Conservation (phyloP, 2,329 filamentous ascomycete species). For the Paraphoma sp. region DNA sequence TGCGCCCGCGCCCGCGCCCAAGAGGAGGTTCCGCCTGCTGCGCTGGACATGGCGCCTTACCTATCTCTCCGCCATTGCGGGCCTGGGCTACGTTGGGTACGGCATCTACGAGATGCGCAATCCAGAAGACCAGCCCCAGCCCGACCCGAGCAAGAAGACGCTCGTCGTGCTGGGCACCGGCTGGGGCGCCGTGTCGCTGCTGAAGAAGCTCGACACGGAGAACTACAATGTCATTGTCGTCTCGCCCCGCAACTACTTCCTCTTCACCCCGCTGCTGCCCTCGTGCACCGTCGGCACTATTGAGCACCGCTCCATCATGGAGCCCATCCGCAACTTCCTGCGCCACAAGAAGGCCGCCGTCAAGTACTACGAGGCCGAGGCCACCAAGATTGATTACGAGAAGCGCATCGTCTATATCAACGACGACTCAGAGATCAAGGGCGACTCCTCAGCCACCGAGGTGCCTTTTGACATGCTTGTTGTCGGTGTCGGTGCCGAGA, state of each 20-base stretch:
- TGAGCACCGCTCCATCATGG: slow-evolving; percentile 99
- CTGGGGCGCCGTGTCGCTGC: slow-evolving; percentile 93
- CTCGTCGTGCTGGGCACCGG: slow-evolving; percentile 94
- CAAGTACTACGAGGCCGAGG: slow-evolving; percentile 98
- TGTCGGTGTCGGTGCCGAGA: slow-evolving; percentile 95
- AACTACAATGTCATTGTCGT: slow-evolving; percentile 99
- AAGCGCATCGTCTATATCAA: slow-evolving; percentile 87
- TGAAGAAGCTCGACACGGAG: slow-evolving; percentile 98
- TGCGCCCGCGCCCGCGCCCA: slow-evolving; percentile 42
- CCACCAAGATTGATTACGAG: slow-evolving; percentile 91
- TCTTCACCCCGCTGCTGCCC: slow-evolving; percentile 96
- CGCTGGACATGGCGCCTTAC: slow-evolving; percentile 84
- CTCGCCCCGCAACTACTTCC: slow-evolving; percentile 98
- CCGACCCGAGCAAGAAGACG: slow-evolving; percentile 93
- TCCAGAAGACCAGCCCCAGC: slow-evolving; percentile 77
- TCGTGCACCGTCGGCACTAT: slow-evolving; percentile 97
- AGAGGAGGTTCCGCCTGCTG: slow-evolving; percentile 70
- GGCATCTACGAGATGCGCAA: slow-evolving; percentile 83
- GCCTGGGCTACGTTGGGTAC: slow-evolving; percentile 76
- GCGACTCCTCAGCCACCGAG: slow-evolving; percentile 79
- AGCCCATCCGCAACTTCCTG: slow-evolving; percentile 94
- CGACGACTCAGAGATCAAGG: slow-evolving; percentile 93
- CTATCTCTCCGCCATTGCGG: slow-evolving; percentile 75
- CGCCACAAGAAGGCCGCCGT: slow-evolving; percentile 92
- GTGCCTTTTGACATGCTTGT: slow-evolving; percentile 98